Evolutionary conservation across 2,329 filamentous ascomycete species (phyloP).

Genomic region (Kalaharituber pfeilii): DNA sequence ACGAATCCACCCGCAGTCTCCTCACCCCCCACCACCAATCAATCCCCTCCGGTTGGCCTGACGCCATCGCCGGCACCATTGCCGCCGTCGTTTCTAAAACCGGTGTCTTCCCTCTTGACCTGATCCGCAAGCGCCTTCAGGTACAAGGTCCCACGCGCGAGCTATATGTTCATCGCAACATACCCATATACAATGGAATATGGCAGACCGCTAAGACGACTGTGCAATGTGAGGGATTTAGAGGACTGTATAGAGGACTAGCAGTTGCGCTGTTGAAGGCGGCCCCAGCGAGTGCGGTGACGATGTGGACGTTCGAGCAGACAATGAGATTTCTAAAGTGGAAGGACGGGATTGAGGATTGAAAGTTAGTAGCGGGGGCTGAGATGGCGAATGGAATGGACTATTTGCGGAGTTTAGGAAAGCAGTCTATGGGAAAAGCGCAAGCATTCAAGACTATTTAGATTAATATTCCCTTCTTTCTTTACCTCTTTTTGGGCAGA

Average conservation of each 20-base stretch:
- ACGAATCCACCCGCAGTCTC: slow-evolving; percentile 41
- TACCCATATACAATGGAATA: slow-evolving; percentile 64
- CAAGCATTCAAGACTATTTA: too few relatives aligned
- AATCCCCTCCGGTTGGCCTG: slow-evolving; percentile 54
- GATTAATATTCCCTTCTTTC: too few relatives aligned
- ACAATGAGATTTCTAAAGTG: slow-evolving; percentile 43
- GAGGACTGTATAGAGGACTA: slow-evolving; percentile 74
- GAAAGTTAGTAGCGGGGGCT: too few relatives aligned
- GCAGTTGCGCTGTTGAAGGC: slow-evolving; percentile 82
- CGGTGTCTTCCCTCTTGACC: slow-evolving; percentile 77
- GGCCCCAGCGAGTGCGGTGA: slow-evolving; percentile 79
- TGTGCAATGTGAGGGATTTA: slow-evolving; percentile 50
- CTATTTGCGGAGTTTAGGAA: too few relatives aligned
- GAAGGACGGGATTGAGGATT: slow-evolving; percentile 18
- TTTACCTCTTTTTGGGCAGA: too few relatives aligned
- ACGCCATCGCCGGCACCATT: slow-evolving; percentile 64
- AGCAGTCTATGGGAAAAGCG: too few relatives aligned
- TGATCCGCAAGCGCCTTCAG: slow-evolving; percentile 82
- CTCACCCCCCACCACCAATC: slow-evolving; percentile 5
- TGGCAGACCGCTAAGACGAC: slow-evolving; percentile 50
- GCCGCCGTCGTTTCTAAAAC: slow-evolving; percentile 76
- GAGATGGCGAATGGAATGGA: too few relatives aligned
- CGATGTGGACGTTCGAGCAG: slow-evolving; percentile 87
- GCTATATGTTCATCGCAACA: slow-evolving; percentile 63
- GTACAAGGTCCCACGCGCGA: slow-evolving; percentile 77